Evolutionary conservation across 2,329 filamentous ascomycete species (phyloP).

Genomic region (Nemania serpens): DNA sequence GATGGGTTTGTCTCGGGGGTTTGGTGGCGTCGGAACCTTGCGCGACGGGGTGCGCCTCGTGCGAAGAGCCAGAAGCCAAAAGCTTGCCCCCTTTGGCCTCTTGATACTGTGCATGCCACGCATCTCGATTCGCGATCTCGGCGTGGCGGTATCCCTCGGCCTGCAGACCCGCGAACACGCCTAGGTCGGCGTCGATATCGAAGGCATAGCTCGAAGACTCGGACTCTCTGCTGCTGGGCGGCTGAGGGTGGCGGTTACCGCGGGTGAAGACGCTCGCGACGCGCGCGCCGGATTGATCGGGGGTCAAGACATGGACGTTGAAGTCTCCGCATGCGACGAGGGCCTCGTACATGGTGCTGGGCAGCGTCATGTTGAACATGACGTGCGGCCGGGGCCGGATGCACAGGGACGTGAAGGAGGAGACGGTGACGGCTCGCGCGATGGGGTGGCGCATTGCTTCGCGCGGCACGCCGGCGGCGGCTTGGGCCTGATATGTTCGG

Average conservation of each 20-base stretch:
- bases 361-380: conserved; percentile 61
- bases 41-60: not conserved
- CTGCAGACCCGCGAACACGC: conserved; percentile 22
- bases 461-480: conserved; percentile 7
- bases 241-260: conserved; percentile 46
- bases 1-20: conserved; percentile 10
- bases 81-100: conserved; percentile 8
- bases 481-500: conserved; percentile 42
- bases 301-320: conserved; percentile 60
- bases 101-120: conserved; percentile 25
- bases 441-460: conserved; percentile 28
- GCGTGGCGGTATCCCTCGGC: conserved; percentile 7
- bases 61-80: not conserved
- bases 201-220: not conserved
- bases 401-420: conserved; percentile 61
- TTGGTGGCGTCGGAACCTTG: not conserved
- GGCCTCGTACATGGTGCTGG: conserved; percentile 60
- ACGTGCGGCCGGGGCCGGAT: conserved; percentile 57
- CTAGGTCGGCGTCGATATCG: conserved; percentile 24
- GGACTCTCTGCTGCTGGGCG: not conserved
- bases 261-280: conserved; percentile 58
- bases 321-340: conserved; percentile 51
- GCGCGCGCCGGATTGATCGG: conserved; percentile 51
- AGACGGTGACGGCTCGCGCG: conserved; percentile 62
- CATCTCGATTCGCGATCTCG: conserved; percentile 22